Base-by-base conservation (phyloP, 352 stramenopile species). In the Phytopythium delawarense region DNA sequence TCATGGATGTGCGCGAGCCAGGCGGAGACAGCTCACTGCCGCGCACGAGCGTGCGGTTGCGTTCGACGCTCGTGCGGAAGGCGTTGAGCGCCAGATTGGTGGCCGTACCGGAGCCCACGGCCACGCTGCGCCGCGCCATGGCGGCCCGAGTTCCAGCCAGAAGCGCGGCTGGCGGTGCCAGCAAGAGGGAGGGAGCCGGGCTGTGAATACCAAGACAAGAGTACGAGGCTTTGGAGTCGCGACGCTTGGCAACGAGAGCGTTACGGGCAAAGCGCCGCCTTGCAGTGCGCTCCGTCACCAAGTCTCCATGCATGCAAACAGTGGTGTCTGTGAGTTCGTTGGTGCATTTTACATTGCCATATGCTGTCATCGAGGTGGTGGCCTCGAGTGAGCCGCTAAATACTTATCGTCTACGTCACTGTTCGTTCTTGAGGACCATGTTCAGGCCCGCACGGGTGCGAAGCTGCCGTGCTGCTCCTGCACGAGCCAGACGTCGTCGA, bases 381-480 rank as follows among this genome's bases (percentile, higher is more conserved):
- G 16, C n/a, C 35, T 40, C 40, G 40, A 18, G 40, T 4, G 46
- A 34, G 23, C 46, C 23, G 23, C 23, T 52, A 52, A 52, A 52
- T 52, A 52, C 45, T 2, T 51, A 18, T 53, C 21, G 8, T 34
- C 51, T 57, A 57, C 42, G 42, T 32, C 25, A 25, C 51, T 57
- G 45, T 32, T n/a, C 2, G 42, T 7, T 28, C 13, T 9, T 21
- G 35, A 40, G 35, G 35, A 0, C 8, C 12, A 40, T 40, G 35
- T 7, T 45, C 25, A 59, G 34, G 40, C 28, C 45, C 48, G 49
- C 45, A 70, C 32, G 7, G 62, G 53, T 15, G 74, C 72, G 53
- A 94, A 95, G 64, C 94, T 98, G 28, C 95, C 89, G 57, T 97
- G 88, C 55, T 85, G 70, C 56, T 93, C 81, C 66, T 97, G 87